Percentiles rank a stretch among this genome's conserved stretches.
These are phyloP conservation scores for Clonostachys byssicola DNA, from an alignment of 2,329 filamentous ascomycete species.

Conservation along the genomic window DNA sequence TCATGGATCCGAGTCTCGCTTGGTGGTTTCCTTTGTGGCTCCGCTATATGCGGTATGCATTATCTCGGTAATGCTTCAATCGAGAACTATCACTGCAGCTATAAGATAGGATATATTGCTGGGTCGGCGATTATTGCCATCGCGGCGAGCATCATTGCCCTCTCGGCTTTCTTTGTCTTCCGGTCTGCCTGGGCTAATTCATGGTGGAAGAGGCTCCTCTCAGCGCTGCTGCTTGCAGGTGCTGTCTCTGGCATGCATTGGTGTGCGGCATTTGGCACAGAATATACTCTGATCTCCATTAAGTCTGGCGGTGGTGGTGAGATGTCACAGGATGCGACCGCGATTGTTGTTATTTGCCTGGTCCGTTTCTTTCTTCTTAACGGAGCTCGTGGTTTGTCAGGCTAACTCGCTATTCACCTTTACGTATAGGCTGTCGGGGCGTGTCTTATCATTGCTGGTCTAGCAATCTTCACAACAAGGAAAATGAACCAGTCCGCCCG, in stretches of 20 bases:
- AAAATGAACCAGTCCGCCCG: constrained; percentile 48
- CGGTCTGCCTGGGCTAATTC: constrained; percentile 72
- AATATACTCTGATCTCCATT: constrained; percentile 53
- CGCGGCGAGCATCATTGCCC: constrained; percentile 63
- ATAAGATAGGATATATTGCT: constrained; percentile 54
- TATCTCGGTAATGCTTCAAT: constrained; percentile 85
- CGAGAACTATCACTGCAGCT: constrained; percentile 67
- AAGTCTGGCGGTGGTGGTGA: constrained; percentile 15
- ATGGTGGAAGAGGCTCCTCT: constrained; percentile 70
- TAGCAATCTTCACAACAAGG: constrained; percentile 48
- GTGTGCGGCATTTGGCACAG: constrained; percentile 69
- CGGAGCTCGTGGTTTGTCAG: no score
- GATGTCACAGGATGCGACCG: constrained; percentile 58
- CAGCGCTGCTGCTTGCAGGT: constrained; percentile 63
- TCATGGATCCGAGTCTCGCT: constrained; percentile 53
- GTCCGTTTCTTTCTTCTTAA: constrained; percentile 34
- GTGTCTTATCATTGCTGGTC: constrained; percentile 53
- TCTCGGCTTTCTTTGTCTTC: constrained; percentile 75
- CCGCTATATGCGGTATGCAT: constrained; percentile 80
- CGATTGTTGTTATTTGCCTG: constrained; percentile 70
- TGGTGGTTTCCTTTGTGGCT: constrained; percentile 67
- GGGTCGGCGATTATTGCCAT: constrained; percentile 71
- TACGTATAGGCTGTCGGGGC: constrained; percentile 52
- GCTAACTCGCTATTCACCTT: neutral
- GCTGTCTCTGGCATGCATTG: constrained; percentile 88